phyloP scores from a whole-genome alignment of 164 flowering plant species.

The Umbilicus rupestris region DNA sequence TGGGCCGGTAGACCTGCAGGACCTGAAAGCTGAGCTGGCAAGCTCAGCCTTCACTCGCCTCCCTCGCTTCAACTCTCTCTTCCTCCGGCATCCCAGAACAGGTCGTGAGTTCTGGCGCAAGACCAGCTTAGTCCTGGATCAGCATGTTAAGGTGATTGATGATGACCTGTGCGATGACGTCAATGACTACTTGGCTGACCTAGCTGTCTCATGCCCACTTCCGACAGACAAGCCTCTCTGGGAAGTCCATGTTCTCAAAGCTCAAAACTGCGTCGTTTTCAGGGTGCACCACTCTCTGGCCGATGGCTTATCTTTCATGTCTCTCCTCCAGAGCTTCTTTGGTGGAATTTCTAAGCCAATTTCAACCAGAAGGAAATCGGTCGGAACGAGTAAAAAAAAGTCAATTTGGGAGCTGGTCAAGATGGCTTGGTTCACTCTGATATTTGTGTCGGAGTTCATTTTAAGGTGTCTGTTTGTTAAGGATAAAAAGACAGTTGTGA shows the following conservation, averaged over 20 bases:
- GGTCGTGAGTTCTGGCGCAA: slow-evolving; percentile 45
- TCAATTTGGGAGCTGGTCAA: slow-evolving; percentile 17
- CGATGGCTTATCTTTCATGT: slow-evolving; percentile 63
- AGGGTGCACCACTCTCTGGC: slow-evolving; percentile 63
- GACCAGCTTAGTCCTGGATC: slow-evolving; percentile 31
- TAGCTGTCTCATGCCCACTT: slow-evolving; percentile 37
- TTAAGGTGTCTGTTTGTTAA: slow-evolving; percentile 29
- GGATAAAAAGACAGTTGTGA: slow-evolving; percentile 32
- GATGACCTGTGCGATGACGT: slow-evolving; percentile 2
- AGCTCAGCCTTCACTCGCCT: slow-evolving; percentile 29
- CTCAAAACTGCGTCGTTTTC: slow-evolving; percentile 28
- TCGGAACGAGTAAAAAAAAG: neutral
- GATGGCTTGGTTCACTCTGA: slow-evolving; percentile 24
- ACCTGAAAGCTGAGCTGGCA: slow-evolving; percentile 19
- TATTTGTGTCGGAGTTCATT: slow-evolving; percentile 25
- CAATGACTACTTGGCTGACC: slow-evolving; percentile 45
- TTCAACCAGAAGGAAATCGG: slow-evolving; percentile 12
- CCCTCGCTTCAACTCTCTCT: slow-evolving; percentile 52
- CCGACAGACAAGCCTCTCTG: slow-evolving; percentile 46
- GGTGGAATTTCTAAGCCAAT: slow-evolving; percentile 16
- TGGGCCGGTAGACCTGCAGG: slow-evolving; percentile 23
- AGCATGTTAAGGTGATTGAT: slow-evolving; percentile 29
- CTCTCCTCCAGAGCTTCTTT: slow-evolving; percentile 35
- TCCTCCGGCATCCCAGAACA: slow-evolving; percentile 26
- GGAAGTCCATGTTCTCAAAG: slow-evolving; percentile 48